Evolutionary conservation across 345 rosid species (phyloP), one percentile per base, ranked within the genome.

Genomic region (Xanthoceras sorbifolium): DNA sequence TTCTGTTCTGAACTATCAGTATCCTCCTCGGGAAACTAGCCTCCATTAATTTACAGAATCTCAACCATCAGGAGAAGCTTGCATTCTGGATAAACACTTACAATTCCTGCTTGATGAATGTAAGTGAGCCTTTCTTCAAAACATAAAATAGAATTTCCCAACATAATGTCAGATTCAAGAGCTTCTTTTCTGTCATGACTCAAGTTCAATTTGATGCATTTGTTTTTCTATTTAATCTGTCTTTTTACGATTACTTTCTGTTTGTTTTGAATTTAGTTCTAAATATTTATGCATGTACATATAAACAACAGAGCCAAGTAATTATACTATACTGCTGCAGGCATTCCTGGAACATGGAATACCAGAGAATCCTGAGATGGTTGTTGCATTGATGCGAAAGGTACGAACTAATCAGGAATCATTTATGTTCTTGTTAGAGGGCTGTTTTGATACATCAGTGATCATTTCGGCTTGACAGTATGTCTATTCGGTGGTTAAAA

Each of bases 71-170:
- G 74, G 94, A 91, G 89, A 94, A 91, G 83, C 92, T 93, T 72
- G 97, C 97, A 3, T 94, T 94, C 87, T 91, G 98, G 98, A 90
- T 94, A 75, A 94, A 93, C 81, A 82, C 87, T 57, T 94, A 94
- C 83, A 94, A 93, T 69, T 85, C 95, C 63, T 94, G 95, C 89
- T 88, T 90, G 94, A 89, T 94, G 97, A 92, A 93, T 84, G 98
- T 91, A 85, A 12, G 91, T 67, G 63, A 73, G 50, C 50, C 23
- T 48, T 25, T 77, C 65, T 23, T 59, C 50, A 23, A 44, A 72
- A 48, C 48, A 12, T 28, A 62, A n/a, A 74, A 26, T 71, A 11
- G 44, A 11, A 20, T 34, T 26, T 31, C 31, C 17, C 1, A n/a
- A 28, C 25, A 12, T 40, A 70, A 9, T 55, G 23, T 62, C 18